A percentile compares a stretch with the other conserved stretches of the same genome.
These are phyloP conservation scores for Helicocarpus griseus DNA, from an alignment of 2,329 filamentous ascomycete genomes.

Conservation along the genomic window DNA sequence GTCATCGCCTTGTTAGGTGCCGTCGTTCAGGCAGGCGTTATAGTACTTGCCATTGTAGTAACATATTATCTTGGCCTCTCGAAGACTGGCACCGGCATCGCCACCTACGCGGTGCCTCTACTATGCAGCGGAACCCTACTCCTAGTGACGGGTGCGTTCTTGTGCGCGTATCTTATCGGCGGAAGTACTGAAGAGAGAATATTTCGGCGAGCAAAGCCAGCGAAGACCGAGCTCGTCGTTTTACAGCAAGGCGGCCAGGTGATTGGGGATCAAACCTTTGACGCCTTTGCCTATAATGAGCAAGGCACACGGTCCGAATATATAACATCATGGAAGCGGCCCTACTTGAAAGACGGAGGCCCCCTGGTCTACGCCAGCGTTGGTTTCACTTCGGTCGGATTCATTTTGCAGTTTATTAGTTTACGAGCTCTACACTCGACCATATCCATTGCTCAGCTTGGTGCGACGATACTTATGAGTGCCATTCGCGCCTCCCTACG, in stretches of 20 bases:
- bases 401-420: conserved; percentile 16
- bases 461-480: conserved; percentile 14
- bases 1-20: conserved; percentile 16
- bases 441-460: conserved; percentile 14
- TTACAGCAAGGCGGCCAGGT: conserved; percentile 15
- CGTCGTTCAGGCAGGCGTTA: conserved; percentile 6
- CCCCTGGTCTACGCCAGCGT: conserved; percentile 2
- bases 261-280: conserved; percentile 17
- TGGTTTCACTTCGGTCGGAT: conserved; percentile 8
- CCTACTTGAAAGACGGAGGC: background rate
- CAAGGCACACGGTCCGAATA: background rate
- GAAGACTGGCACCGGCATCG: background rate
- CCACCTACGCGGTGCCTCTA: conserved; percentile 20
- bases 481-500: conserved; percentile 11
- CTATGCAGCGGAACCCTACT: conserved; percentile 24
- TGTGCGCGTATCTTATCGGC: conserved; percentile 13
- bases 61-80: conserved; percentile 2
- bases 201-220: background rate
- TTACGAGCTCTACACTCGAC: conserved; percentile 14
- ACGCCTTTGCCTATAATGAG: conserved; percentile 11
- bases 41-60: conserved; percentile 2
- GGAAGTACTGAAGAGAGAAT: conserved; percentile 9
- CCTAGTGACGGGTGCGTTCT: conserved; percentile 18
- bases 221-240: conserved; percentile 9
- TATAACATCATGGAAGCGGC: conserved; percentile 6